Base-by-base conservation (phyloP, 2,329 filamentous ascomycete genomes). In the Tolypocladium capitatum region DNA sequence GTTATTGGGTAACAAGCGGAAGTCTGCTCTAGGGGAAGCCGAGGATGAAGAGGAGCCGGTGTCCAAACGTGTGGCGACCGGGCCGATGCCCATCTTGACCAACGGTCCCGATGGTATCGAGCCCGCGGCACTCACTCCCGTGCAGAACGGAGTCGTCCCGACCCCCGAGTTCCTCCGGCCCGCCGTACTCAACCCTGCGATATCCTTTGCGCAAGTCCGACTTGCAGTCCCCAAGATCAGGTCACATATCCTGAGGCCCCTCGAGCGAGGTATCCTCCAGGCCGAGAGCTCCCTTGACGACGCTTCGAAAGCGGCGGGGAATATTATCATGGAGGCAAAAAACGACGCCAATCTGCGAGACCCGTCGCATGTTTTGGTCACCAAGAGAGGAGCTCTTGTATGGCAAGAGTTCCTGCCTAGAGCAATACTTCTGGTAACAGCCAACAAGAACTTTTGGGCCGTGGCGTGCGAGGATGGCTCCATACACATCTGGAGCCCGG, bases 401-500 rank as follows among this genome's bases (percentile, higher is more conserved):
- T 98, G 94, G 92, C 87, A 96, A 59, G 94, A 98, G 60, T 98
- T 87, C 58, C 69, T 98, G 14, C 90, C 91, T 0, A 78, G 84
- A 49, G 81, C 88, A 6, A 85, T 95, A 24, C 77, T 98, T n/a
- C 75, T 97, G 1, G 83, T 94, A 1, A 92, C 91, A 0, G 94
- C 89, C 2, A 97, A 89, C 63, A 82, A 84, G 56, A 81, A 85
- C 55, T 90, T 97, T 61, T 98, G 92, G 86, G 84, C 86, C 0
- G 91, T 84, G 16, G 90, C 86, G 10, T 96, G 90, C 58, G 92
- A 98, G 63, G 92, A 97, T 60, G 92, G 89, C 16, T 87, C 83
- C 18, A 63, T 98, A 8, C 87, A 95, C 60, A 78, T 87, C 9
- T 98, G 92, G 90, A 91, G 90, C 1, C 88, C 91, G 2, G 88